phyloP scores from a whole-genome alignment of 73 alveolate species.

The Uronychia setigera region DNA sequence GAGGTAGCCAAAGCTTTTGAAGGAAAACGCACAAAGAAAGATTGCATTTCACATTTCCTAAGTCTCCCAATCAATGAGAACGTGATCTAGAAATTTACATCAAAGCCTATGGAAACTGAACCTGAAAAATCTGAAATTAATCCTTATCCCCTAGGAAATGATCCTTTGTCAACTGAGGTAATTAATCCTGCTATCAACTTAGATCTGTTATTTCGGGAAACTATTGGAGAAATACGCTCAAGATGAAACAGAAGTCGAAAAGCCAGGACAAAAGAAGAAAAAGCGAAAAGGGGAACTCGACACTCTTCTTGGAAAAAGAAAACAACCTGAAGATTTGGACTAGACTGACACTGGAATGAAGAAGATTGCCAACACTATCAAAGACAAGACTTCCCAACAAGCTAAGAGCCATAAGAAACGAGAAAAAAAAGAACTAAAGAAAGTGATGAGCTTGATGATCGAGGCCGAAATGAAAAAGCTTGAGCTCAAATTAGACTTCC shows the following conservation, averaged over 20 bases:
- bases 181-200: constrained; percentile 58
- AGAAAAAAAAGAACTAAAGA: constrained; percentile 67
- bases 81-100: constrained; percentile 42
- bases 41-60: constrained; percentile 66
- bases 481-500: constrained; percentile 66
- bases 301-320: not conserved
- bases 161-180: constrained; percentile 25
- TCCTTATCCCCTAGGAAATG: constrained; percentile 30
- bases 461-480: constrained; percentile 72
- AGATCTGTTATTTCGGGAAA: constrained; percentile 51
- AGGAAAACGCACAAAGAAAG: constrained; percentile 59
- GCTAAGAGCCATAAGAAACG: constrained; percentile 37
- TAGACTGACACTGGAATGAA: constrained; percentile 4
- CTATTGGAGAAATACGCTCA: constrained; percentile 64
- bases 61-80: constrained; percentile 74
- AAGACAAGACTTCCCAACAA: constrained; percentile 9
- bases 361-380: not conserved
- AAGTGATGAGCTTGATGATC: constrained; percentile 62
- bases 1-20: constrained; percentile 37
- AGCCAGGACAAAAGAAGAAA: constrained; percentile 56
- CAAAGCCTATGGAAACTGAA: not conserved
- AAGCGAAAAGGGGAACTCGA: constrained; percentile 16
- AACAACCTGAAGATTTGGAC: not conserved
- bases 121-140: constrained; percentile 45
- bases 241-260: constrained; percentile 50